These are phyloP conservation scores for Globomyces pollinis-pini DNA, from an alignment of 192 early-diverging fungal genomes.

Conservation along the genomic window DNA sequence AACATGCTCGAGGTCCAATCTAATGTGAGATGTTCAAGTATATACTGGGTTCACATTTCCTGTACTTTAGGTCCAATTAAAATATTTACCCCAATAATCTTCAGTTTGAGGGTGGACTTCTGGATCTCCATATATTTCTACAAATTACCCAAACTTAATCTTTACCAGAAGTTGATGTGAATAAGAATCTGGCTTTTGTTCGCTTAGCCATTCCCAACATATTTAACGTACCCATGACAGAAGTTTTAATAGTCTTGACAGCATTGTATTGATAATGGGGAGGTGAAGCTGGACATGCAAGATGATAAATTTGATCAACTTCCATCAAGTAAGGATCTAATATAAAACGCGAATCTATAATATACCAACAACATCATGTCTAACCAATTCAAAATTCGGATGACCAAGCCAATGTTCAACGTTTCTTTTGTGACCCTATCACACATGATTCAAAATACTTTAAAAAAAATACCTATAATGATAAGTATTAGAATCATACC, in stretches of 20 bases:
- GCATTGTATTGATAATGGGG: slow-evolving; percentile 85
- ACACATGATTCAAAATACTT: too few species aligned
- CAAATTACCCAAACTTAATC: slow-evolving; percentile 12
- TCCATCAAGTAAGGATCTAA: slow-evolving; percentile 73
- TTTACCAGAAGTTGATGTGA: slow-evolving; percentile 70
- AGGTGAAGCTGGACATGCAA: slow-evolving; percentile 81
- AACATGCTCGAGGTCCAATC: slow-evolving; percentile 77
- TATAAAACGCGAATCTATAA: not conserved
- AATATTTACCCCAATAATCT: slow-evolving; percentile 75
- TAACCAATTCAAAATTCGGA: slow-evolving; percentile 70
- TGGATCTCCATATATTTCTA: slow-evolving; percentile 83
- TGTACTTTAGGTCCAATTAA: too few species aligned
- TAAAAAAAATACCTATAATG: too few species aligned
- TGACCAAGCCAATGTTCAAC: slow-evolving; percentile 78
- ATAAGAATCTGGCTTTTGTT: slow-evolving; percentile 66
- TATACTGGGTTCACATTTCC: too few species aligned
- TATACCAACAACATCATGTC: slow-evolving; percentile 69
- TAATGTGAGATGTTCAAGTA: too few species aligned
- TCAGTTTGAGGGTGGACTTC: slow-evolving; percentile 79
- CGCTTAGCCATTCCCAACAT: slow-evolving; percentile 79
- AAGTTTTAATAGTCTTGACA: slow-evolving; percentile 78
- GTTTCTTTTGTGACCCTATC: slow-evolving; percentile 54
- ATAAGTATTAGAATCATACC: too few species aligned
- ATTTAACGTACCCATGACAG: slow-evolving; percentile 78
- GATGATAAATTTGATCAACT: slow-evolving; percentile 76